phyloP scores from a whole-genome alignment of 257 asterid genomes.

The Capsicum rhomboideum region DNA sequence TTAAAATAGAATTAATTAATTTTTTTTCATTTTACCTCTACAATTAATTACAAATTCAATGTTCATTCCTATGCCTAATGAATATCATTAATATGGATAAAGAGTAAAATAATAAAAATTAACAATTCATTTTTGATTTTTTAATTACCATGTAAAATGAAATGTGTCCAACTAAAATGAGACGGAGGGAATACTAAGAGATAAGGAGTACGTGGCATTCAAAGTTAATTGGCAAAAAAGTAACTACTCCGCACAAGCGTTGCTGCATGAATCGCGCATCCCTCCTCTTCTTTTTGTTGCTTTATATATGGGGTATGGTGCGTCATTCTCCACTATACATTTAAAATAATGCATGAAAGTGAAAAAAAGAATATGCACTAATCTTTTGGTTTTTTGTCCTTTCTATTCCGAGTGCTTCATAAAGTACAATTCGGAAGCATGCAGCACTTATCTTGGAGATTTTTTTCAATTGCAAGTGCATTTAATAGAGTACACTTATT shows the following conservation, averaged over 20 bases:
- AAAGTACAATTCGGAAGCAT: not conserved
- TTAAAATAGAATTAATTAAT: no score
- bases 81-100: no score
- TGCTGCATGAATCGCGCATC: not conserved
- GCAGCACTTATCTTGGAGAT: not conserved
- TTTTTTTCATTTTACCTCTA: no score
- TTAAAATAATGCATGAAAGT: not conserved
- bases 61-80: no score
- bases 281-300: not conserved
- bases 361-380: not conserved
- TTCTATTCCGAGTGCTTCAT: not conserved
- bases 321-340: not conserved
- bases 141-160: no score
- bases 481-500: not conserved
- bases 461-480: not conserved
- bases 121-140: no score
- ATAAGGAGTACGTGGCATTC: not conserved
- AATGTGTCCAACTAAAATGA: no score
- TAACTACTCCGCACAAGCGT: not conserved
- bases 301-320: not conserved
- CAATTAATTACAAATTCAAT: no score
- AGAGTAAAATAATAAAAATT: no score
- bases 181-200: no score
- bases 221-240: not conserved
- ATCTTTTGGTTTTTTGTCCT: not conserved